Evolutionary conservation across 2,329 filamentous ascomycete species (phyloP).

Genomic region (Calonectria henricotiae): DNA sequence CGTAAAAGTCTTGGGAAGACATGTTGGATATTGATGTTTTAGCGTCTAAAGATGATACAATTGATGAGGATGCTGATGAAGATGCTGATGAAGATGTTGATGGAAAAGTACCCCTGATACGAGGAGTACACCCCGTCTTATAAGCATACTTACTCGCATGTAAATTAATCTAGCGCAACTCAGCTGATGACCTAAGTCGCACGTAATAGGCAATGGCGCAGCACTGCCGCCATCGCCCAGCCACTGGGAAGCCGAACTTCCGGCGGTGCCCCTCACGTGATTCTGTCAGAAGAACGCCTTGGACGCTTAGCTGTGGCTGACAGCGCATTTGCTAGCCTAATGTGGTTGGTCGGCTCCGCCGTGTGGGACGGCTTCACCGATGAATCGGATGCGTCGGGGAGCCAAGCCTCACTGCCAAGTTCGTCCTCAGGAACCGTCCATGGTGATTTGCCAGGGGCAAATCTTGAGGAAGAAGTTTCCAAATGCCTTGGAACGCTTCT

Average conservation of each 20-base stretch:
- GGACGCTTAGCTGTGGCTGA: slow-evolving; percentile 18
- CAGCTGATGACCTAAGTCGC: slow-evolving; percentile 8
- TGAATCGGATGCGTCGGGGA: not conserved
- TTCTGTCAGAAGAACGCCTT: not conserved
- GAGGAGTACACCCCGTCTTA: slow-evolving; percentile 4
- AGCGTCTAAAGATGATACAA: not conserved
- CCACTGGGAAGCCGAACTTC: slow-evolving; percentile 11
- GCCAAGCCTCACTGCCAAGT: slow-evolving; percentile 5
- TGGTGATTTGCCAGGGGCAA: slow-evolving; percentile 17
- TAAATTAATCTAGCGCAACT: slow-evolving; percentile 17
- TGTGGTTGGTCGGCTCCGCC: not conserved
- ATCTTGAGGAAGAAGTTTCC: slow-evolving; percentile 7
- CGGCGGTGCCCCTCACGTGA: not conserved
- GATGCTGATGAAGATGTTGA: not conserved
- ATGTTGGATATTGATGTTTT: slow-evolving; percentile 45
- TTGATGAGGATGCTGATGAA: slow-evolving; percentile 4
- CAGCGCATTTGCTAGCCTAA: not conserved
- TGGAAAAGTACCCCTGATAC: not conserved
- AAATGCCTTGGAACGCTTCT: slow-evolving; percentile 10
- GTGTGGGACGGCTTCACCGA: not conserved
- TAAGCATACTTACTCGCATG: not conserved
- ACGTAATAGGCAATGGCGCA: slow-evolving; percentile 22
- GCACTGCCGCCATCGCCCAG: slow-evolving; percentile 15
- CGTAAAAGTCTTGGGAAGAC: slow-evolving; percentile 61
- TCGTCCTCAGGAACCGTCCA: slow-evolving; percentile 1